These are phyloP conservation scores for Arthrobotrys musiformis DNA, from an alignment of 2,329 filamentous ascomycete genomes.

Conservation along the genomic window DNA sequence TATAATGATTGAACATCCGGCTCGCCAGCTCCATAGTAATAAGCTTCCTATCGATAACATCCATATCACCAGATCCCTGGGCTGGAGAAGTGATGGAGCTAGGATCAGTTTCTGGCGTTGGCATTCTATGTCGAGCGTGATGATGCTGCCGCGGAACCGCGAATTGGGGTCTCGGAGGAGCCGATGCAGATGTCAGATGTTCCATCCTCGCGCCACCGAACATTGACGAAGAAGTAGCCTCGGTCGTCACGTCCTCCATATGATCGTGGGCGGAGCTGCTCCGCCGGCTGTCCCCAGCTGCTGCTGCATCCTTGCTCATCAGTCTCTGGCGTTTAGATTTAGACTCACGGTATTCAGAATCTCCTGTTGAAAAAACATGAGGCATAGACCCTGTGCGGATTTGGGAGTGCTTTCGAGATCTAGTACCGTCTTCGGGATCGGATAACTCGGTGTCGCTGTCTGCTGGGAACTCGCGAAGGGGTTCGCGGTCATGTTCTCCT, in stretches of 20 bases:
- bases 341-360: slow-evolving; percentile 52
- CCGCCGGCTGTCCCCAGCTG: slow-evolving; percentile 32
- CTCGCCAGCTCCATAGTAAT: slow-evolving; percentile 67
- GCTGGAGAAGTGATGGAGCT: slow-evolving; percentile 55
- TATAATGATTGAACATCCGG: slow-evolving; percentile 63
- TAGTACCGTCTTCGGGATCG: slow-evolving; percentile 24
- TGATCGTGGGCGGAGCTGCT: slow-evolving; percentile 69
- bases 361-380: neutral
- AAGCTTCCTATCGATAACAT: slow-evolving; percentile 67
- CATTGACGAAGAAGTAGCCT: slow-evolving; percentile 63
- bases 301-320: slow-evolving; percentile 50
- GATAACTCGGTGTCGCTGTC: slow-evolving; percentile 40
- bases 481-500: slow-evolving; percentile 25
- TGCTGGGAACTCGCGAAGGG: slow-evolving; percentile 21
- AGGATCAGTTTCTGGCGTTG: slow-evolving; percentile 53
- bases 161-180: slow-evolving; percentile 52
- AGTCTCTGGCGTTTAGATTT: slow-evolving; percentile 56
- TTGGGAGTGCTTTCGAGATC: slow-evolving; percentile 35
- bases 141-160: slow-evolving; percentile 39
- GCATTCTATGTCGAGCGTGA: slow-evolving; percentile 59
- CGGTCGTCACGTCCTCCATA: slow-evolving; percentile 82
- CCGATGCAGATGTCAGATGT: slow-evolving; percentile 45
- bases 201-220: slow-evolving; percentile 43
- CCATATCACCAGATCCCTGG: slow-evolving; percentile 57
- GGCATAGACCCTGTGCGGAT: slow-evolving; percentile 28